phyloP scores from a whole-genome alignment of 495 filamentous ascomycete species.

The Talaromyces wortmannii region DNA sequence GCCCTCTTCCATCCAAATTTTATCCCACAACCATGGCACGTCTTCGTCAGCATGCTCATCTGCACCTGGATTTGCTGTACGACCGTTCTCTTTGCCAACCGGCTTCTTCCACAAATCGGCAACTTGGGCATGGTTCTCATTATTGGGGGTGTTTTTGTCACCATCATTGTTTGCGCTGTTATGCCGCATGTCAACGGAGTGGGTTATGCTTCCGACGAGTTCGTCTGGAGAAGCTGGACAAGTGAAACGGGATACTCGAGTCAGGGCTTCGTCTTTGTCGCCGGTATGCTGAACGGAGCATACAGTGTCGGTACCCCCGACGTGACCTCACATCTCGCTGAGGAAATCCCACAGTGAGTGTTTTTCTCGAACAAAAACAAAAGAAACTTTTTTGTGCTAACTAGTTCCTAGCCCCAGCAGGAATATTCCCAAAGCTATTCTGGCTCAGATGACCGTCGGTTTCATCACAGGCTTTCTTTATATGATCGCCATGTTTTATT shows the following conservation, averaged over 20 bases:
- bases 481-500: constrained; percentile 47
- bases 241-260: constrained; percentile 63
- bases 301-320: constrained; percentile 81
- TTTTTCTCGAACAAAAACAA: background rate
- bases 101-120: constrained; percentile 57
- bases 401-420: constrained; percentile 23
- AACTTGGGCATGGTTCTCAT: constrained; percentile 64
- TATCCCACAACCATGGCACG: constrained; percentile 59
- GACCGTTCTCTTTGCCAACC: constrained; percentile 65
- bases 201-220: constrained; percentile 45
- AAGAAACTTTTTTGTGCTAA: background rate
- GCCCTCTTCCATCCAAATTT: constrained; percentile 60
- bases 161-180: constrained; percentile 65
- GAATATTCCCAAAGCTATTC: constrained; percentile 44
- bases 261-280: constrained; percentile 69
- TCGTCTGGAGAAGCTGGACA: constrained; percentile 59
- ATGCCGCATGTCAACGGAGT: constrained; percentile 53
- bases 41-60: constrained; percentile 64
- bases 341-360: constrained; percentile 63
- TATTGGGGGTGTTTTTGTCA: constrained; percentile 60
- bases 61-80: constrained; percentile 59
- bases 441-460: constrained; percentile 41
- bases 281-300: constrained; percentile 80
- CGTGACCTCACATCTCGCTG: constrained; percentile 68
- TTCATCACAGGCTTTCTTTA: constrained; percentile 44